Evolutionary conservation across 371 early-diverging fungal species (phyloP).

Genomic region (Mucor mucedo): DNA sequence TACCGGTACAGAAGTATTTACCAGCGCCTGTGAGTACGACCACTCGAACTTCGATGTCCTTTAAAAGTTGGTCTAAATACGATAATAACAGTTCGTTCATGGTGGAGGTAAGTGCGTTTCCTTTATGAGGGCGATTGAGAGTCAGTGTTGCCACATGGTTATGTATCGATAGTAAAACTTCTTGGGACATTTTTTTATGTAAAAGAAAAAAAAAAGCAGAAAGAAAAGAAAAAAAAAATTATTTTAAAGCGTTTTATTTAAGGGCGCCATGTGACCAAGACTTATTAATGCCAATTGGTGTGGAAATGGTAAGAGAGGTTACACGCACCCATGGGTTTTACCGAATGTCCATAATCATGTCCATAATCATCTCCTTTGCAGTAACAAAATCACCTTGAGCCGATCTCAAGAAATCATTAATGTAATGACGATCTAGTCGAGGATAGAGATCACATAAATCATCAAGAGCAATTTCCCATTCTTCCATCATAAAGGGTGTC

Average conservation of each 20-base stretch:
- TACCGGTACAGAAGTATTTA: constrained; percentile 79
- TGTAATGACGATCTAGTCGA: constrained; percentile 21
- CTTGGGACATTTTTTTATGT: constrained; percentile 6
- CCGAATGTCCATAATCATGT: constrained; percentile 30
- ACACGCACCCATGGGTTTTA: background rate
- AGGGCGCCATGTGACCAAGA: constrained; percentile 7
- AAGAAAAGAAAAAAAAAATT: constrained; percentile 10
- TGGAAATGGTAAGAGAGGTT: constrained; percentile 4
- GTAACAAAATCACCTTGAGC: constrained; percentile 26
- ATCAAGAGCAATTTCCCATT: constrained; percentile 30
- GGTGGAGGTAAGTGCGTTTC: constrained; percentile 63
- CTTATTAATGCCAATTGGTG: constrained; percentile 16
- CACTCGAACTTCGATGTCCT: constrained; percentile 57
- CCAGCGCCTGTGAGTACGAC: constrained; percentile 72
- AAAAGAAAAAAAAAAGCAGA: constrained; percentile 1
- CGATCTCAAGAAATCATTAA: constrained; percentile 31
- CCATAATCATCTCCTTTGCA: constrained; percentile 28
- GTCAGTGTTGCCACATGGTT: constrained; percentile 63
- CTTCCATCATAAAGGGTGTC: constrained; percentile 23
- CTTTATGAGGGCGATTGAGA: constrained; percentile 61
- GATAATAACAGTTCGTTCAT: constrained; percentile 56
- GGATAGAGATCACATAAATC: constrained; percentile 28
- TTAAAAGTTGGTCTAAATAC: constrained; percentile 48
- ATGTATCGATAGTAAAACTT: constrained; percentile 21
- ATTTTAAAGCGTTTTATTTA: background rate